Evolutionary conservation across 352 stramenopile genomes (phyloP).

Genomic region (Peronospora belbahrii): DNA sequence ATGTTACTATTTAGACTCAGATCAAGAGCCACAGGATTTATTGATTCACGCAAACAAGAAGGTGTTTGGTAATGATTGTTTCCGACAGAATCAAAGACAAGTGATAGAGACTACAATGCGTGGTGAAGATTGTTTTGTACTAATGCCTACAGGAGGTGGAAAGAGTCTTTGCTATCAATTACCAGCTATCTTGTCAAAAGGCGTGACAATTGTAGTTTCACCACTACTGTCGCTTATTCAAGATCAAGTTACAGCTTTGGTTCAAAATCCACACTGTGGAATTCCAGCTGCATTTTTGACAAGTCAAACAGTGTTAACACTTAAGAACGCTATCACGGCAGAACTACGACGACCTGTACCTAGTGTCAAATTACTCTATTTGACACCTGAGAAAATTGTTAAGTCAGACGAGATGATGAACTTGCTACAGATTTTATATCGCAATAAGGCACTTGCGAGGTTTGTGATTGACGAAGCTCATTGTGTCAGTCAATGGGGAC

Average conservation of each 20-base stretch:
- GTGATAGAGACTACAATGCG: slow-evolving; percentile 90
- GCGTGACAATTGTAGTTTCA: slow-evolving; percentile 91
- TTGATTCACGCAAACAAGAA: slow-evolving; percentile 47
- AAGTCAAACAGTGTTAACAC: slow-evolving; percentile 55
- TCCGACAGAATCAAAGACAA: slow-evolving; percentile 87
- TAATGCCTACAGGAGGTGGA: slow-evolving; percentile 91
- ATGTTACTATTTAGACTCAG: background rate
- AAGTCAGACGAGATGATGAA: slow-evolving; percentile 71
- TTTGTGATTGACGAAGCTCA: slow-evolving; percentile 94
- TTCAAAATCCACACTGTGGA: slow-evolving; percentile 50
- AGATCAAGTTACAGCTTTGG: slow-evolving; percentile 86
- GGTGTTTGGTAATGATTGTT: slow-evolving; percentile 70
- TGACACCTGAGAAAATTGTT: slow-evolving; percentile 93
- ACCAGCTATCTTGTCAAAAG: slow-evolving; percentile 47
- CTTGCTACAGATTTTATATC: slow-evolving; percentile 32
- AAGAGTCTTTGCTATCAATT: slow-evolving; percentile 91
- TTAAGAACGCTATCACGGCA: slow-evolving; percentile 56
- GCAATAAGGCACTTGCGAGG: slow-evolving; percentile 71
- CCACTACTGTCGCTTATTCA: slow-evolving; percentile 91
- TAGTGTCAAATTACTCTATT: slow-evolving; percentile 87
- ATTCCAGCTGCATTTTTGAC: slow-evolving; percentile 72
- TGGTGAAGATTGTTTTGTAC: slow-evolving; percentile 88
- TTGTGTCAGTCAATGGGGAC: slow-evolving; percentile 85
- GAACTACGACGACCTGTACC: slow-evolving; percentile 74
- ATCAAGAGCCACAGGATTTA: slow-evolving; percentile 19